Evolutionary conservation across 2,329 filamentous ascomycete genomes (phyloP), one percentile per base, ranked within the genome.

Genomic region (Phaeophleospora eucalypticola): DNA sequence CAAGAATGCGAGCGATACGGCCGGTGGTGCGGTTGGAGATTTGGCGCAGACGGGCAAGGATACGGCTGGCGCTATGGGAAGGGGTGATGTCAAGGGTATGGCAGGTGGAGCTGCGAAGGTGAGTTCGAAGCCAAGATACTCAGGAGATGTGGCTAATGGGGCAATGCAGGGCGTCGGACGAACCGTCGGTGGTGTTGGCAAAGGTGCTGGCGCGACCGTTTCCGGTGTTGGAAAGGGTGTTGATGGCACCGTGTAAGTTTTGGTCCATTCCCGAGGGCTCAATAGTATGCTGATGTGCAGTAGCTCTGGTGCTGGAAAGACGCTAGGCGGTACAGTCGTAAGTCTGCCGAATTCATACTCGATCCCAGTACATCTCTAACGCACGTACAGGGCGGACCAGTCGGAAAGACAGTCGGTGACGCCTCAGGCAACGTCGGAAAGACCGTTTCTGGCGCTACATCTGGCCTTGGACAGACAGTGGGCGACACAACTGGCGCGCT

Each of bases 401-500:
- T 65, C 3, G 70, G 69, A 14, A 69, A 69, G 36, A 38, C 43
- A 4, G 36, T 54, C 4, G 46, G 46, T 60, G 66, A 56, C 20
- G 49, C 53, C 0, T 33, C 69, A 20, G 65, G 67, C 41, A 66
- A 71, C 43, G 61, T 71, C 7, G 71, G 71, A 32, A 70, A 71
- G 59, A 73, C 70, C 3, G 57, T 65, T 4, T 66, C 66, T 0
- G 62, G 61, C 9, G 64, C 69, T 8, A 71, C 70, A 2, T 67
- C 65, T 41, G 70, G 71, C 0, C 46, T 72, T 4, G 68, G 71
- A 24, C 65, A 66, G 3, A 73, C 70, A 0, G 65, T 71, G 3
- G 67, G 64, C 12, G 71, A 73, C 49, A 74, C 71, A 0, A 71
- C 70, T 1, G 60, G 62, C 2, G 70, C 69, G 4, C 42, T 73